A percentile compares a stretch with the other conserved stretches of the same genome.
phyloP scores from a whole-genome alignment of 306 rosid species.

The Rosa rugosa region DNA sequence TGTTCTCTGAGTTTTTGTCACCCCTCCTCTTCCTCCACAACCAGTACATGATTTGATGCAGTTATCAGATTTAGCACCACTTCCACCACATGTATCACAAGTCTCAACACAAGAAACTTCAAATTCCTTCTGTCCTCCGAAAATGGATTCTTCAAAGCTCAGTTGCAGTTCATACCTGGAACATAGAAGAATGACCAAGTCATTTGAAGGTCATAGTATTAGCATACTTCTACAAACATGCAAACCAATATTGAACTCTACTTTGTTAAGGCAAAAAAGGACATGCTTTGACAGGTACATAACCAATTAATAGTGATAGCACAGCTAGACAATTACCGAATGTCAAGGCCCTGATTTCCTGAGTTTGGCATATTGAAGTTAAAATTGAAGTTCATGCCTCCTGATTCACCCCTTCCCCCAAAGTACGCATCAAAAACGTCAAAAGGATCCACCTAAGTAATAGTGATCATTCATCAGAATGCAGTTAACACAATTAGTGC shows the following conservation, averaged over 20 bases:
- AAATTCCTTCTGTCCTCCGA: constrained; percentile 70
- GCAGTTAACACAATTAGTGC: constrained; percentile 13
- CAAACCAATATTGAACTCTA: not conserved
- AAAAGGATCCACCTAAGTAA: constrained; percentile 71
- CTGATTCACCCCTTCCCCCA: constrained; percentile 58
- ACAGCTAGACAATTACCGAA: constrained; percentile 48
- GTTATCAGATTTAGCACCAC: constrained; percentile 73
- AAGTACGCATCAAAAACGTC: constrained; percentile 72
- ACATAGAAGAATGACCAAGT: constrained; percentile 2
- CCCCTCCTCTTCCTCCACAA: constrained; percentile 93
- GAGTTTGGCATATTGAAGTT: constrained; percentile 34
- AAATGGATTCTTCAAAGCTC: constrained; percentile 89
- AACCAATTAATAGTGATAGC: constrained; percentile 11
- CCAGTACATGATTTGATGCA: constrained; percentile 60
- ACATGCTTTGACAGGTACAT: not conserved
- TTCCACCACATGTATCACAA: constrained; percentile 74
- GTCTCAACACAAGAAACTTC: constrained; percentile 66
- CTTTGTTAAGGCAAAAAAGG: not conserved
- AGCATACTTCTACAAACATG: not conserved
- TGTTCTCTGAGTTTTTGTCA: constrained; percentile 69
- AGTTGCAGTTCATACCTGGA: constrained; percentile 74
- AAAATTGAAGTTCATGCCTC: constrained; percentile 61
- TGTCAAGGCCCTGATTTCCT: constrained; percentile 53
- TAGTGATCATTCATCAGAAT: not conserved
- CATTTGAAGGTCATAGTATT: not conserved